Conservation (phyloP, 1,284 basidiomycete species). For the Ganoderma resinaceum region DNA sequence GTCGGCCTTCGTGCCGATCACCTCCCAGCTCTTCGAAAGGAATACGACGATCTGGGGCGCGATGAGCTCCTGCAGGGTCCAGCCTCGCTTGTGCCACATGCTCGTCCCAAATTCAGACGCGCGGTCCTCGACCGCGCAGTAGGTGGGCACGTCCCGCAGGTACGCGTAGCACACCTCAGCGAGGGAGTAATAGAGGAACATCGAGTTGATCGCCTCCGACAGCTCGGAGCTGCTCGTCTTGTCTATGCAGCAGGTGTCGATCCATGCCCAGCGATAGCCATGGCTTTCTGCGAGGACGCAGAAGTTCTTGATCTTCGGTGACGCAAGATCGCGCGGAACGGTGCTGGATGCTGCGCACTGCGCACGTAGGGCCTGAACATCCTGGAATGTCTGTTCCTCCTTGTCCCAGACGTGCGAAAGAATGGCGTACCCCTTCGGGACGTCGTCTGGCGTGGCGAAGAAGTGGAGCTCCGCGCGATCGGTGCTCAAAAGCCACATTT, state of each 20-base stretch:
- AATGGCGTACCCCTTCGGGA: slow-evolving; percentile 9
- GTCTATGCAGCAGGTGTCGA: neutral
- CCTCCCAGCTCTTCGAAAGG: neutral
- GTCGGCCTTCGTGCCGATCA: neutral
- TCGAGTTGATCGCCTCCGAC: neutral
- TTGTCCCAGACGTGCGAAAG: slow-evolving; percentile 14
- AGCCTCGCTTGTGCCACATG: neutral
- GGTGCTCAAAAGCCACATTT: slow-evolving; percentile 11
- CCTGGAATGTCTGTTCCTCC: slow-evolving; percentile 10
- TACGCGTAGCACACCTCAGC: neutral
- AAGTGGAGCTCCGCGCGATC: slow-evolving; percentile 5
- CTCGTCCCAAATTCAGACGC: neutral
- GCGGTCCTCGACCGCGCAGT: neutral
- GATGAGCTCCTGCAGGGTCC: neutral
- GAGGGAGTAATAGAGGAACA: neutral
- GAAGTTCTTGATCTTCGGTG: neutral
- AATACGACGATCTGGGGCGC: neutral
- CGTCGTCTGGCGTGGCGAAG: neutral
- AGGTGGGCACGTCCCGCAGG: neutral
- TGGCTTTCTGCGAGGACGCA: neutral
- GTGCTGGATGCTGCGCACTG: neutral
- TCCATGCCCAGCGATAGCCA: neutral
- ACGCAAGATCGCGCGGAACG: neutral
- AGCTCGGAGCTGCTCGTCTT: neutral
- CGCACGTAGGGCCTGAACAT: neutral